These are phyloP conservation scores for Sclerotinia nivalis DNA, from an alignment of 2,329 filamentous ascomycete genomes.

Conservation along the genomic window DNA sequence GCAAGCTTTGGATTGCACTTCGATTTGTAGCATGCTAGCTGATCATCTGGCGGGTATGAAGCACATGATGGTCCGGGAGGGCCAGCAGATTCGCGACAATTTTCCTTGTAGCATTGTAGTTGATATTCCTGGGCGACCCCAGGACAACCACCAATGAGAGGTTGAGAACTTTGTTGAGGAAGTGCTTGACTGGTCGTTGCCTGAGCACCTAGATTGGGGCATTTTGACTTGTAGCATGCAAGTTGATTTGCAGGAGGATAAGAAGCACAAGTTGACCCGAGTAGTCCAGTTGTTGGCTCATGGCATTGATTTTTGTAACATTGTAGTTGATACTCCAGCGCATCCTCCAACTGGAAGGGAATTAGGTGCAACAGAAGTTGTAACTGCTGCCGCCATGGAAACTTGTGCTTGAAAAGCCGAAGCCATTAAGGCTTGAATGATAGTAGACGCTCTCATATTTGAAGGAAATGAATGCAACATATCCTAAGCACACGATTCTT, in stretches of 20 bases:
- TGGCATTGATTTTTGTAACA: neutral
- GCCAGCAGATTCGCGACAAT: neutral
- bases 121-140: neutral
- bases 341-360: neutral
- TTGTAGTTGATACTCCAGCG: neutral
- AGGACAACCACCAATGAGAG: neutral
- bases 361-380: neutral
- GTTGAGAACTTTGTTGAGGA: neutral
- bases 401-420: neutral
- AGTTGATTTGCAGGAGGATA: neutral
- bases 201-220: neutral
- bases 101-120: neutral
- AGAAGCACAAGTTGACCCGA: neutral
- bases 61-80: neutral
- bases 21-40: neutral
- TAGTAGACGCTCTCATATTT: neutral
- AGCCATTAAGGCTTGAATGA: neutral
- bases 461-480: neutral
- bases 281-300: neutral
- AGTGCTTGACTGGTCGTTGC: neutral
- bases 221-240: neutral
- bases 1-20: neutral
- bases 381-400: neutral
- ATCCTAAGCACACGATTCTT: neutral
- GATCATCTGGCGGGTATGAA: neutral